These are phyloP conservation scores for Schrenkiella parvula DNA, from an alignment of 345 rosid species.

Conservation along the genomic window DNA sequence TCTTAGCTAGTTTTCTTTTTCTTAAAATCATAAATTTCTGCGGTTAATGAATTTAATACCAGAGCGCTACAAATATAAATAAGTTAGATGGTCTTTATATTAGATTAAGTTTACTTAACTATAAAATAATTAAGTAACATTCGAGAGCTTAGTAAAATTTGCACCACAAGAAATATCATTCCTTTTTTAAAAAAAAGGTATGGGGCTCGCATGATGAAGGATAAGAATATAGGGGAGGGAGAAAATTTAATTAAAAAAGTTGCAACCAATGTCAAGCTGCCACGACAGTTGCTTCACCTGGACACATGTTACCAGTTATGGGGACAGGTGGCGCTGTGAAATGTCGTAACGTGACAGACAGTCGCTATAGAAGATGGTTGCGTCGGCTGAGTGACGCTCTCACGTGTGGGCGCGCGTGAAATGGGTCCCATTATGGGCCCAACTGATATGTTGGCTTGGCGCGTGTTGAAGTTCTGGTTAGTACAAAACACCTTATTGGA, in stretches of 20 bases:
- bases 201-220: neutral
- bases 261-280: neutral
- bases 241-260: neutral
- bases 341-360: constrained; percentile 20
- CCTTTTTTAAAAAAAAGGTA: neutral
- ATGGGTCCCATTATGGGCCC: neutral
- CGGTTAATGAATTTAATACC: neutral
- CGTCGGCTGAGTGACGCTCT: constrained; percentile 18
- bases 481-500: constrained; percentile 6
- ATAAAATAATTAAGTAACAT: too few relatives aligned
- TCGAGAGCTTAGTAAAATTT: neutral
- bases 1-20: neutral
- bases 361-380: constrained; percentile 21
- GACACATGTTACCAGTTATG: constrained; percentile 28
- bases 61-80: neutral
- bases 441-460: constrained; percentile 1
- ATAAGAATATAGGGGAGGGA: neutral
- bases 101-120: neutral
- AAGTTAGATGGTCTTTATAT: neutral
- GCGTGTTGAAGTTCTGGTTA: constrained; percentile 3
- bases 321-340: constrained; percentile 25
- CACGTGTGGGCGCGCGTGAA: constrained; percentile 18
- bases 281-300: constrained; percentile 6
- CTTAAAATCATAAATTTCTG: neutral
- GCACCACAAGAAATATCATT: neutral